phyloP scores from a whole-genome alignment of 768 basidiomycete genomes.

The Naganishia randhawae region DNA sequence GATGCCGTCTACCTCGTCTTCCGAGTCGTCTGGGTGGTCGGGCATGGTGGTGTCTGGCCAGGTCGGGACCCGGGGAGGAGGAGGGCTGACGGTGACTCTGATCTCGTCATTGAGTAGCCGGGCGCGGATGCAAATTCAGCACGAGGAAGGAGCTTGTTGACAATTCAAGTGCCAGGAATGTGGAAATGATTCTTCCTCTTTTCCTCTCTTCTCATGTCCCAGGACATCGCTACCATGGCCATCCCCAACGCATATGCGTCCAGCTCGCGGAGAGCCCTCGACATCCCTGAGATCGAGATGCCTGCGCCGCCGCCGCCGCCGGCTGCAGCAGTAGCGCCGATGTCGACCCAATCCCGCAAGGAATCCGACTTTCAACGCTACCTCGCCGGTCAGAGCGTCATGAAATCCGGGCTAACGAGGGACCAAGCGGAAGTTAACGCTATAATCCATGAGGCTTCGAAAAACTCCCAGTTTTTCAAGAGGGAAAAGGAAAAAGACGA shows the following conservation, averaged over 20 bases:
- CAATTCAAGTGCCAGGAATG: too few species aligned
- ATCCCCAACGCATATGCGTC: neutral
- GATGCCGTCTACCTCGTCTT: constrained; percentile 5
- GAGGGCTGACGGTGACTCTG: neutral
- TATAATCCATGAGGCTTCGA: neutral
- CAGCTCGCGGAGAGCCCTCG: constrained; percentile 19
- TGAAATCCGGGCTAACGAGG: constrained; percentile 60
- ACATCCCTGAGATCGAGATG: constrained; percentile 67
- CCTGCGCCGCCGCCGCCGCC: too few species aligned
- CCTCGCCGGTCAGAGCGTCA: constrained; percentile 81
- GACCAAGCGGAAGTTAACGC: constrained; percentile 40
- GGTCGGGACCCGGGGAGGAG: neutral
- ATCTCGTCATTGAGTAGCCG: neutral
- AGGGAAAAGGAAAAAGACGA: constrained; percentile 89
- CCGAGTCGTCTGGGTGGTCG: constrained; percentile 4
- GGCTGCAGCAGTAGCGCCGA: too few species aligned
- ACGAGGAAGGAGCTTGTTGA: neutral
- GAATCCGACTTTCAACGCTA: constrained; percentile 45
- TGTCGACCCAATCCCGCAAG: constrained; percentile 18
- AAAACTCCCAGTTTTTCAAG: constrained; percentile 72
- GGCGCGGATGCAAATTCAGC: neutral
- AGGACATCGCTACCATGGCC: neutral
- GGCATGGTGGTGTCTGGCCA: neutral
- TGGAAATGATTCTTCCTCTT: too few species aligned
- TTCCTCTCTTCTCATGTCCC: neutral